These are phyloP conservation scores for Groenewaldozyma auringiensis DNA, from an alignment of 1,139 yeast species.

Conservation along the genomic window DNA sequence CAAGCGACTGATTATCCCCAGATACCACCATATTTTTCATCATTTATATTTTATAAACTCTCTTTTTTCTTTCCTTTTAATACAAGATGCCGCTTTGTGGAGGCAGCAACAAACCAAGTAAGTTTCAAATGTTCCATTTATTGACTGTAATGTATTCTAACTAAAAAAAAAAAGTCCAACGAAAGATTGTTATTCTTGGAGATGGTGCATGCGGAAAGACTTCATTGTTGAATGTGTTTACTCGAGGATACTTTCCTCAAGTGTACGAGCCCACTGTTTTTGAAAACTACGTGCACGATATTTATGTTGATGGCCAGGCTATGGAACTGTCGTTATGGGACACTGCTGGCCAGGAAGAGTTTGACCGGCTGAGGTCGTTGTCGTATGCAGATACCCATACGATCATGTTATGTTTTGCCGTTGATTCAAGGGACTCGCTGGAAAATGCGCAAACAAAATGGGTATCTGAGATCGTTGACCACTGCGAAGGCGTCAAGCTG, in stretches of 20 bases:
- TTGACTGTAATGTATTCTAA: no score
- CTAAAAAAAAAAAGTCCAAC: constrained; percentile 56
- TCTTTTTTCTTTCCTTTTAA: no score
- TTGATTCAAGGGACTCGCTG: constrained; percentile 87
- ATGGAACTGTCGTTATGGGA: constrained; percentile 95
- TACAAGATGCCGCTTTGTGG: constrained; percentile 76
- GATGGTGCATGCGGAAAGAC: constrained; percentile 97
- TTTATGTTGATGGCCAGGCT: constrained; percentile 89
- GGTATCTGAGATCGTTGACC: constrained; percentile 95
- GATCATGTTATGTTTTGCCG: constrained; percentile 91
- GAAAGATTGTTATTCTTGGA: constrained; percentile 91
- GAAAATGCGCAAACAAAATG: constrained; percentile 93
- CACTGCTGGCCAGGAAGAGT: constrained; percentile 98
- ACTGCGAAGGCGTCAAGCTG: constrained; percentile 92
- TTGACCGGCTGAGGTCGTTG: constrained; percentile 81
- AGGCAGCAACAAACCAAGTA: constrained; percentile 48
- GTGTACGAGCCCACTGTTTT: constrained; percentile 98
- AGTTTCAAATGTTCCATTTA: constrained; percentile 6
- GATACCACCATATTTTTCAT: no score
- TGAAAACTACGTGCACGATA: constrained; percentile 95
- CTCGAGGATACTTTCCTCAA: constrained; percentile 96
- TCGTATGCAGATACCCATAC: constrained; percentile 95
- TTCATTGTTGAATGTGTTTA: constrained; percentile 87
- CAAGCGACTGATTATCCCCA: no score
- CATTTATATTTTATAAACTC: no score